Evolutionary conservation across 441 rosid genomes (phyloP).

Genomic region (Populus hybrid): DNA sequence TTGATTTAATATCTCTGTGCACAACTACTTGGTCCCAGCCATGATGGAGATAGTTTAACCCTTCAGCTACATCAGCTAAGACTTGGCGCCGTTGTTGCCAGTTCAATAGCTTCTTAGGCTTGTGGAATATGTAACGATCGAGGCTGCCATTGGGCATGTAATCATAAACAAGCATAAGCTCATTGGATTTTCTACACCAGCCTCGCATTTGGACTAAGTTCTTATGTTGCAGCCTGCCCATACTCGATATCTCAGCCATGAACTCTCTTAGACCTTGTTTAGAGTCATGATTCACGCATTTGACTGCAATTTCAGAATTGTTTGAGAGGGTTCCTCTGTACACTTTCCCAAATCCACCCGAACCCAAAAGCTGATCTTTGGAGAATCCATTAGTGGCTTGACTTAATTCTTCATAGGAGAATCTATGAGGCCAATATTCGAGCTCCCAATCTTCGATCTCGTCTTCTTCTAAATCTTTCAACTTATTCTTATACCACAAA

Average conservation of each 20-base stretch:
- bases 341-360: constrained; percentile 85
- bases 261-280: constrained; percentile 81
- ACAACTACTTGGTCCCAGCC: constrained; percentile 92
- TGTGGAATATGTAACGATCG: constrained; percentile 57
- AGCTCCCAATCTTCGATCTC: constrained; percentile 61
- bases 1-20: constrained; percentile 80
- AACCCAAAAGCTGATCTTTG: constrained; percentile 61
- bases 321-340: constrained; percentile 58
- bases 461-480: constrained; percentile 25
- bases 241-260: constrained; percentile 70
- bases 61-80: constrained; percentile 81
- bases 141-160: constrained; percentile 29
- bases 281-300: constrained; percentile 67
- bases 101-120: constrained; percentile 43
- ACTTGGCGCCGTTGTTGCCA: constrained; percentile 55
- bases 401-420: constrained; percentile 61
- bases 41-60: constrained; percentile 69
- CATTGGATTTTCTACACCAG: constrained; percentile 79
- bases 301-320: constrained; percentile 62
- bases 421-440: constrained; percentile 63
- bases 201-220: constrained; percentile 83
- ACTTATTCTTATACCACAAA: constrained; percentile 42
- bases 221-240: constrained; percentile 86
- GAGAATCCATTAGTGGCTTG: constrained; percentile 74
- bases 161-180: constrained; percentile 79